These are phyloP conservation scores for Hordeum pubiflorum DNA, from an alignment of 202 grass and related monocot genomes.

Conservation along the genomic window DNA sequence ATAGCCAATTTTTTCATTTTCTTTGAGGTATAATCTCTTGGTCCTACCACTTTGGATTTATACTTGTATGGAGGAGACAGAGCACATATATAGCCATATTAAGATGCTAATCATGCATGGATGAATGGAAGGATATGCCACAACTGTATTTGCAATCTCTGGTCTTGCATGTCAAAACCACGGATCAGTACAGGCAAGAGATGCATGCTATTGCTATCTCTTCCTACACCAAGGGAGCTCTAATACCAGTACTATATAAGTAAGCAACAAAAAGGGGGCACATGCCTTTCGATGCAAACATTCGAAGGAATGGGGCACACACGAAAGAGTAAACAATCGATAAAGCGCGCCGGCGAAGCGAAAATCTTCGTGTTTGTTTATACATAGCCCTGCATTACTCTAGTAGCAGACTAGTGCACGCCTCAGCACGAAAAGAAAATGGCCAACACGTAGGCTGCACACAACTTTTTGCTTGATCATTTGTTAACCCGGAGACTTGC, in stretches of 20 bases:
- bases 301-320: constrained; percentile 31
- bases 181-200: neutral
- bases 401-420: constrained; percentile 8
- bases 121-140: neutral
- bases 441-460: constrained; percentile 31
- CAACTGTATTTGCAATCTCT: neutral
- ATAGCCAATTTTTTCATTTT: too few relatives aligned
- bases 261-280: constrained; percentile 22
- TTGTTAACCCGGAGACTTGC: constrained; percentile 21
- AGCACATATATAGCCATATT: neutral
- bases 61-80: neutral
- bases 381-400: constrained; percentile 27
- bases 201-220: neutral
- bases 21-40: neutral
- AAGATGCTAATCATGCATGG: neutral
- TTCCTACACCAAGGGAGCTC: too few relatives aligned
- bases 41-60: neutral
- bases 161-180: neutral
- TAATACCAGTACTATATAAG: constrained; percentile 18
- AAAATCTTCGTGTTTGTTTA: constrained; percentile 34
- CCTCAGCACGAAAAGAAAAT: constrained; percentile 17
- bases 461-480: constrained; percentile 14
- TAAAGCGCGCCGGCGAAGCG: constrained; percentile 9
- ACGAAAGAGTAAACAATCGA: constrained; percentile 18
- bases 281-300: constrained; percentile 67